Evolutionary conservation across 1,139 yeast species (phyloP).

Genomic region (Candida sojae): DNA sequence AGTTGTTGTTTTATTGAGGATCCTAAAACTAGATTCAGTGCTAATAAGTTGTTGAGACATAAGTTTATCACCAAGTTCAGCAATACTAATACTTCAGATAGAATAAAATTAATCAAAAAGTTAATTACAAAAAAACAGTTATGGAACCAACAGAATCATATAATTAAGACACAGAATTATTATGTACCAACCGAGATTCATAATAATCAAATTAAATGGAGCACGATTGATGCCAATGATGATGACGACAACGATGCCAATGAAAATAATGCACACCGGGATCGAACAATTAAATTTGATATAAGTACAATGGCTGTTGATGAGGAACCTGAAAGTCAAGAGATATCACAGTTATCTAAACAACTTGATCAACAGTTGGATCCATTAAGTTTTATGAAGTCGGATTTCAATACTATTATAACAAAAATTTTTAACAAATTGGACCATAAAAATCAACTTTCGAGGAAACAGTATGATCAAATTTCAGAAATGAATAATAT

Average conservation of each 20-base stretch:
- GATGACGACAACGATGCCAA: constrained; percentile 3
- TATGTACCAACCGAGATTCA: constrained; percentile 44
- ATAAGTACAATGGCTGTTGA: constrained; percentile 29
- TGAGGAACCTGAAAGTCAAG: neutral
- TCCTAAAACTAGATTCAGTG: constrained; percentile 60
- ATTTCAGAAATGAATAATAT: constrained; percentile 34
- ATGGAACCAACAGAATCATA: constrained; percentile 47
- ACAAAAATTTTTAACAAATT: constrained; percentile 39
- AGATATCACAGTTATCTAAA: neutral
- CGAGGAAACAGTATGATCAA: constrained; percentile 38
- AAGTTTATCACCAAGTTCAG: constrained; percentile 45
- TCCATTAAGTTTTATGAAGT: constrained; percentile 36
- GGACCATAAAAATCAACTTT: constrained; percentile 32
- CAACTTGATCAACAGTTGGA: neutral
- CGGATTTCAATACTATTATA: constrained; percentile 35
- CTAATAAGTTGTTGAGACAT: constrained; percentile 59
- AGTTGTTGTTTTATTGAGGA: constrained; percentile 63
- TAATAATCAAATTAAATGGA: constrained; percentile 39
- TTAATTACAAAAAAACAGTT: constrained; percentile 39
- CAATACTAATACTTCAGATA: constrained; percentile 16
- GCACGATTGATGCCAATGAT: constrained; percentile 16
- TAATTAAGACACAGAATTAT: constrained; percentile 32
- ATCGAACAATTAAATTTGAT: constrained; percentile 33
- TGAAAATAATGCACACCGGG: neutral
- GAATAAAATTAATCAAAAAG: constrained; percentile 27